These are phyloP conservation scores for Calonectria ilicicola DNA, from an alignment of 2,329 filamentous ascomycete genomes.

Conservation along the genomic window DNA sequence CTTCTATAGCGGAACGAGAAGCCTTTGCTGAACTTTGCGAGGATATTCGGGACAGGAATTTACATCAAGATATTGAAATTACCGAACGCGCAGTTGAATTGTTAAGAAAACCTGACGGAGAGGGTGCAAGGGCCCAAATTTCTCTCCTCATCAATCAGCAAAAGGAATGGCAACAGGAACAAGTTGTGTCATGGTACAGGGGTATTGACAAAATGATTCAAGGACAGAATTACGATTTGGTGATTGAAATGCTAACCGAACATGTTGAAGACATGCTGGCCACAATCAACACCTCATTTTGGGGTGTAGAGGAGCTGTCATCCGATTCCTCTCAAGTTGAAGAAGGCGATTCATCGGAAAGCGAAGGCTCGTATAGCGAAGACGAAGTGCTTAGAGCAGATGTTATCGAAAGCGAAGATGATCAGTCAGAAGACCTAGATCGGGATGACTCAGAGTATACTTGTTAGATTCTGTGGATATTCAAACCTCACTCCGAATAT, in stretches of 20 bases:
- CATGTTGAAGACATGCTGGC: neutral
- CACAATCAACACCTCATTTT: neutral
- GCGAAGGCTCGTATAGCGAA: too few species aligned
- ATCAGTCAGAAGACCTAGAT: too few species aligned
- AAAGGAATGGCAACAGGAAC: constrained; percentile 1
- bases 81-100: neutral
- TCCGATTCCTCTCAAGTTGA: too few species aligned
- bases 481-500: too few species aligned
- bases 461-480: too few species aligned
- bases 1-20: neutral
- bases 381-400: too few species aligned
- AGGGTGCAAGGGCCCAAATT: neutral
- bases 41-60: neutral
- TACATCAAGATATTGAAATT: neutral
- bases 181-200: neutral
- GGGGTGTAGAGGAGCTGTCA: neutral
- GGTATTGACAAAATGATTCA: constrained; percentile 26
- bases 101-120: neutral
- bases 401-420: too few species aligned
- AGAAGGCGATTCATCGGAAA: too few species aligned
- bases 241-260: neutral
- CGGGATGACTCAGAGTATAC: too few species aligned
- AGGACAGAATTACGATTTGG: neutral
- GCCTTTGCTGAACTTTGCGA: neutral
- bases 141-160: neutral